Conservation (phyloP, 257 asterid genomes). For the Solanum tarijense region DNA sequence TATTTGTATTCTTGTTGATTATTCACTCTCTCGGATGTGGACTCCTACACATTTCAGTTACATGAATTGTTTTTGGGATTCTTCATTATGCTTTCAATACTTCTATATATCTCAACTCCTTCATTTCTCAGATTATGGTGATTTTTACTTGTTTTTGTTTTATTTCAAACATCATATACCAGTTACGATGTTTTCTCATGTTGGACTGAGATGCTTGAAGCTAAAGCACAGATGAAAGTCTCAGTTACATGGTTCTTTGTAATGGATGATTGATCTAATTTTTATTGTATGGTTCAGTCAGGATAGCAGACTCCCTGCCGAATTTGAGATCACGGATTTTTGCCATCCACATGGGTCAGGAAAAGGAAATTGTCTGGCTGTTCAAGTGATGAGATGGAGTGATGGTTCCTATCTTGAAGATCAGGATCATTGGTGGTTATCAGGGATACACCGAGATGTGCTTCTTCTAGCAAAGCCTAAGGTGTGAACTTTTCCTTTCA, state of each 20-base stretch:
- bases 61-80: not conserved
- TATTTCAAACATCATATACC: not conserved
- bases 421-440: constrained; percentile 99
- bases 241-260: not conserved
- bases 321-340: constrained; percentile 85
- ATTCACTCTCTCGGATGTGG: not conserved
- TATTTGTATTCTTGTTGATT: not conserved
- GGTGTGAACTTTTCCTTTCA: constrained; percentile 33
- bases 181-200: not conserved
- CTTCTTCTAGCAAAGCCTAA: constrained; percentile 78
- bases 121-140: not conserved
- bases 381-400: constrained; percentile 94
- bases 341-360: constrained; percentile 79
- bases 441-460: constrained; percentile 98
- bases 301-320: constrained; percentile 97
- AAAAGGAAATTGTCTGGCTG: constrained; percentile 67
- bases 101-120: not conserved
- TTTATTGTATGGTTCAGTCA: constrained; percentile 44
- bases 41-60: not conserved
- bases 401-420: constrained; percentile 99
- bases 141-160: not conserved
- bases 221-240: not conserved
- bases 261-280: constrained; percentile 1
- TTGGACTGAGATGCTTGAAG: not conserved
- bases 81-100: not conserved